A percentile compares a stretch with the other conserved stretches of the same genome.
Evolutionary conservation across 1,284 basidiomycete genomes (phyloP).

Genomic region (Moesziomyces sp.): DNA sequence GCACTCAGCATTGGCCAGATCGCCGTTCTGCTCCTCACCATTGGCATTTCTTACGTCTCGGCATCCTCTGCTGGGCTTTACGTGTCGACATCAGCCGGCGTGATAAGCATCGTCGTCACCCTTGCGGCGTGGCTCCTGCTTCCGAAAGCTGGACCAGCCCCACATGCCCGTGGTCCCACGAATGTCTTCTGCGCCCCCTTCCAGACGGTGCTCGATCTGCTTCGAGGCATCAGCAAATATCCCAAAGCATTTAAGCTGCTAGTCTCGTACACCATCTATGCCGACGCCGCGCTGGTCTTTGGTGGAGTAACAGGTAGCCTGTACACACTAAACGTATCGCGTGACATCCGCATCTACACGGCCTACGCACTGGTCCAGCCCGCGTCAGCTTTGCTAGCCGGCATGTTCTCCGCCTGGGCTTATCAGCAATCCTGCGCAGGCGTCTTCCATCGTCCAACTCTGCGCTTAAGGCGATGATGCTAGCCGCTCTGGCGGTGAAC

Average conservation of each 20-base stretch:
- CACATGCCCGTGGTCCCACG: not conserved
- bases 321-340: not conserved
- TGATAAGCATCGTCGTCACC: constrained; percentile 4
- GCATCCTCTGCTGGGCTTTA: constrained; percentile 2
- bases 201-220: not conserved
- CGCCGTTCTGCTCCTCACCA: too few species aligned
- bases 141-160: not conserved
- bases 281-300: constrained; percentile 1
- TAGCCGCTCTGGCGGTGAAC: not conserved
- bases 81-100: constrained; percentile 3
- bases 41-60: too few species aligned
- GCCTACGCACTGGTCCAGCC: too few species aligned
- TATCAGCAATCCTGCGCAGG: too few species aligned
- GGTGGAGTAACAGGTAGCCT: not conserved
- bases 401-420: too few species aligned
- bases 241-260: constrained; percentile 6
- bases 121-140: not conserved
- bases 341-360: too few species aligned
- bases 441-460: too few species aligned
- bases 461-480: too few species aligned
- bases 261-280: constrained; percentile 7
- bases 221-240: constrained; percentile 1
- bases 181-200: constrained; percentile 1
- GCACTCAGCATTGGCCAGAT: too few species aligned
- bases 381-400: too few species aligned